These are phyloP conservation scores for Dissophora globulifera DNA, from an alignment of 192 early-diverging fungal species.

Conservation along the genomic window DNA sequence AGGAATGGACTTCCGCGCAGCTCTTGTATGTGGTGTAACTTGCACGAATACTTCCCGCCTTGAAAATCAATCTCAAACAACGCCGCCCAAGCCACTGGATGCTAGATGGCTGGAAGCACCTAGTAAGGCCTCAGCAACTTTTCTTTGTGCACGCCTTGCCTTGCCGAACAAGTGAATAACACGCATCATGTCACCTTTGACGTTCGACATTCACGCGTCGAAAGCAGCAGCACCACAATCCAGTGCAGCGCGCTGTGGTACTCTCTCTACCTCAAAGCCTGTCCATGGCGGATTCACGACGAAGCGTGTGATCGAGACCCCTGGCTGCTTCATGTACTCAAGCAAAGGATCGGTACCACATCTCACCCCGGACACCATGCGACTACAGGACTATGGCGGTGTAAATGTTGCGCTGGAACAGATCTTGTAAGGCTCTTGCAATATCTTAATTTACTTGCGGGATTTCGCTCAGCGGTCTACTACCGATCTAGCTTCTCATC, in stretches of 20 bases:
- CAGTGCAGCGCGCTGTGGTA: slow-evolving; percentile 11
- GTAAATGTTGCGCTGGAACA: slow-evolving; percentile 62
- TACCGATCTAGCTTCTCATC: neutral
- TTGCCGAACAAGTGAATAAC: neutral
- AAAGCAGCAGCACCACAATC: neutral
- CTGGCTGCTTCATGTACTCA: slow-evolving; percentile 64
- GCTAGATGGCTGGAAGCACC: too few species aligned
- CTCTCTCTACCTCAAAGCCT: slow-evolving; percentile 1
- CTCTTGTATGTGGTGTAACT: too few species aligned
- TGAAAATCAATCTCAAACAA: too few species aligned
- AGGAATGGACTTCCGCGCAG: too few species aligned
- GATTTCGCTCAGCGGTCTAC: neutral
- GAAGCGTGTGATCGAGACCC: slow-evolving; percentile 55
- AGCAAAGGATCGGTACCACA: slow-evolving; percentile 65
- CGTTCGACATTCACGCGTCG: slow-evolving; percentile 6
- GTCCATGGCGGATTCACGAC: slow-evolving; percentile 4
- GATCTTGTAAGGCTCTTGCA: slow-evolving; percentile 39
- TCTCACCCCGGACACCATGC: slow-evolving; percentile 62
- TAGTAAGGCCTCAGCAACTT: too few species aligned
- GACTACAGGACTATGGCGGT: slow-evolving; percentile 52
- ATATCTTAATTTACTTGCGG: neutral
- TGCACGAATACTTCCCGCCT: too few species aligned
- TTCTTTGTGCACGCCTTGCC: neutral
- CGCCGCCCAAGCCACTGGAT: too few species aligned
- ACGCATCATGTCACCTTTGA: slow-evolving; percentile 10